These are phyloP conservation scores for Sordariomycetes sp. DNA, from an alignment of 2,329 filamentous ascomycete genomes.

Conservation along the genomic window DNA sequence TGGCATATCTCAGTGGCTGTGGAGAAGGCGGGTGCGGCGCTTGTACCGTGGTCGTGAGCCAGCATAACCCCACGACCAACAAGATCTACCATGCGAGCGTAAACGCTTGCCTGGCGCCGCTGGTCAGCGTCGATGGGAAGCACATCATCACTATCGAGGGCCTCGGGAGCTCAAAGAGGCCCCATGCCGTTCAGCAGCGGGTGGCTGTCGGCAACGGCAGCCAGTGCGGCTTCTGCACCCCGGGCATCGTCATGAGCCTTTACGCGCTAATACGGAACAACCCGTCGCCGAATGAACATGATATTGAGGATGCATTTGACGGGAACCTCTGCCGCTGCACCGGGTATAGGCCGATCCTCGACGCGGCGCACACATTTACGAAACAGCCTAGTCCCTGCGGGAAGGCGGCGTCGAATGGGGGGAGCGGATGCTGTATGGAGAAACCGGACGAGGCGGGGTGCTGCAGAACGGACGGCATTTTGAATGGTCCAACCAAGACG, in stretches of 20 bases:
- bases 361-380: constrained; percentile 80
- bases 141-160: constrained; percentile 97
- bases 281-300: constrained; percentile 59
- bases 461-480: constrained; percentile 49
- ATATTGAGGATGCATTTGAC: constrained; percentile 93
- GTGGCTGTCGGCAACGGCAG: constrained; percentile 86
- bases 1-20: constrained; percentile 48
- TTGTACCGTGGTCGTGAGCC: constrained; percentile 88
- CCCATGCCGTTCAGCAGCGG: constrained; percentile 82
- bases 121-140: constrained; percentile 90
- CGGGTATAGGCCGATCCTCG: constrained; percentile 84
- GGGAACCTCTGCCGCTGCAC: constrained; percentile 94
- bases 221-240: constrained; percentile 90
- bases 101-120: constrained; percentile 86
- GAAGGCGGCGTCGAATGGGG: constrained; percentile 28
- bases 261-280: constrained; percentile 89
- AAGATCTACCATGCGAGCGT: constrained; percentile 93
- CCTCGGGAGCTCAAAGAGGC: constrained; percentile 75
- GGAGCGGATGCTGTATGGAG: constrained; percentile 60
- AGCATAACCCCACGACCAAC: constrained; percentile 84
- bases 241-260: constrained; percentile 94
- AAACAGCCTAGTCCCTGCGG: constrained; percentile 23
- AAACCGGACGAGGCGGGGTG: constrained; percentile 45
- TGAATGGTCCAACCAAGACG: constrained; percentile 39
- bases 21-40: constrained; percentile 94